A percentile compares a stretch with the other conserved stretches of the same genome.
phyloP scores from a whole-genome alignment of 331 rosid species.

The Rosa hybrid region DNA sequence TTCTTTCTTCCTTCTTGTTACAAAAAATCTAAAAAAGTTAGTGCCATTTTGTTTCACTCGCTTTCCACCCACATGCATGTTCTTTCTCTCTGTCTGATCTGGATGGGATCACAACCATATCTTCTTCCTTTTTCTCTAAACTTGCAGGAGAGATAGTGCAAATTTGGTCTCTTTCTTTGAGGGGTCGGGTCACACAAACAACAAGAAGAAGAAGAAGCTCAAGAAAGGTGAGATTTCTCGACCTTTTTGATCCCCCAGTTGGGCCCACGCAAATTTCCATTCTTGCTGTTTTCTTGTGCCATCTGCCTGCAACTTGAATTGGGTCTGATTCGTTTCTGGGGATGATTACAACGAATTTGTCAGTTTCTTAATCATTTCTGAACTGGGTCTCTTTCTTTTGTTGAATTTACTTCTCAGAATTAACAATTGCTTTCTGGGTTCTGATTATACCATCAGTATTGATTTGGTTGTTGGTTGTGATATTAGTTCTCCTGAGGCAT shows the following conservation, averaged over 20 bases:
- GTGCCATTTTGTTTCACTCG: conserved; percentile 28
- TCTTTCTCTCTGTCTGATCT: conserved; percentile 90
- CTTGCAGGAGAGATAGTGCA: conserved; percentile 32
- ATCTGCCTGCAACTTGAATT: conserved; percentile 17
- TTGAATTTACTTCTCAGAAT: conserved; percentile 31
- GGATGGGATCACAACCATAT: conserved; percentile 87
- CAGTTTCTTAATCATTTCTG: conserved; percentile 36
- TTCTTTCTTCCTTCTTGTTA: conserved; percentile 9
- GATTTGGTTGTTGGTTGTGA: conserved; percentile 32
- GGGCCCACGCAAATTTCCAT: conserved; percentile 29
- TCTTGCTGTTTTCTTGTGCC: conserved; percentile 30
- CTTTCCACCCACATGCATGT: conserved; percentile 76
- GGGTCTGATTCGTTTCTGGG: conserved; percentile 24
- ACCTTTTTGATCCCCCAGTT: conserved; percentile 44
- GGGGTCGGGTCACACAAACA: conserved; percentile 42
- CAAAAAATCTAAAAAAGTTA: neutral
- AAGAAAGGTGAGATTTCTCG: conserved; percentile 59
- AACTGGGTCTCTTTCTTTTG: conserved; percentile 37
- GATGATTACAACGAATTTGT: conserved; percentile 24
- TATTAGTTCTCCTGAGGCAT: conserved; percentile 51
- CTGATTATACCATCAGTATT: conserved; percentile 27
- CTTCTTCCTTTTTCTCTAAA: conserved; percentile 52
- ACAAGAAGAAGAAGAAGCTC: conserved; percentile 39
- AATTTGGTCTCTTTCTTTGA: conserved; percentile 23
- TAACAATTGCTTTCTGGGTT: conserved; percentile 18